A percentile compares a stretch with the other conserved stretches of the same genome.
Conservation (phyloP, 2,329 filamentous ascomycete species). For the Lomentospora prolificans region DNA sequence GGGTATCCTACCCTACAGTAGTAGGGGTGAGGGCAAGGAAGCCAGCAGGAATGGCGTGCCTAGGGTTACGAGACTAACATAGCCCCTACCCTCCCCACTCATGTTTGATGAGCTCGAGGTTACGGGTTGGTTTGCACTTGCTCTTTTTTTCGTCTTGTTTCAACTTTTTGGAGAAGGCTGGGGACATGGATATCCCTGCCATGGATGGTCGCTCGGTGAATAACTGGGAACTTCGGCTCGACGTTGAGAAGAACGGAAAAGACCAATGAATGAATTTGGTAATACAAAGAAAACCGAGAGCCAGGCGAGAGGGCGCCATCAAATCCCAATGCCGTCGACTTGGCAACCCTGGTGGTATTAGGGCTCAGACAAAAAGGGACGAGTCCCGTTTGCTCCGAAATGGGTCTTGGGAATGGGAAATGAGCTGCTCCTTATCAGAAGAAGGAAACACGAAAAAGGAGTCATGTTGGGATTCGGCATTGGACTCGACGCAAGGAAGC, state of each 20-base stretch:
- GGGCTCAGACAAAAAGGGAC: no score
- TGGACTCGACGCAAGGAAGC: neutral
- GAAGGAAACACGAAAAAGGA: no score
- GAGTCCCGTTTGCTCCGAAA: no score
- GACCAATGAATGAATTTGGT: neutral
- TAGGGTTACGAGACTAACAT: no score
- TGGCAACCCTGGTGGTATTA: no score
- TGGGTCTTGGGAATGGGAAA: no score
- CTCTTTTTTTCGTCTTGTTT: neutral
- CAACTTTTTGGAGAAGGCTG: neutral
- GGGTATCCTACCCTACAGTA: neutral
- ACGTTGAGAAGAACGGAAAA: neutral
- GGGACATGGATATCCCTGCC: neutral
- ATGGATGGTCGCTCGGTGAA: neutral
- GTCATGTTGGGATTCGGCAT: neutral
- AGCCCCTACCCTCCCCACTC: neutral
- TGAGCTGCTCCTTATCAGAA: no score
- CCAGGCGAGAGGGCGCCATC: no score
- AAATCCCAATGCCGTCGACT: no score
- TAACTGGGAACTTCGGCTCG: neutral
- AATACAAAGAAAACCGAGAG: neutral
- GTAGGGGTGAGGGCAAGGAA: no score
- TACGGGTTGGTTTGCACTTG: neutral
- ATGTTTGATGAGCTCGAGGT: constrained; percentile 2
- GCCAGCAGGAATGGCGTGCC: neutral